Evolutionary conservation across 2,329 filamentous ascomycete genomes (phyloP), one percentile per base, ranked within the genome.

Genomic region (Botryotinia narcissicola): DNA sequence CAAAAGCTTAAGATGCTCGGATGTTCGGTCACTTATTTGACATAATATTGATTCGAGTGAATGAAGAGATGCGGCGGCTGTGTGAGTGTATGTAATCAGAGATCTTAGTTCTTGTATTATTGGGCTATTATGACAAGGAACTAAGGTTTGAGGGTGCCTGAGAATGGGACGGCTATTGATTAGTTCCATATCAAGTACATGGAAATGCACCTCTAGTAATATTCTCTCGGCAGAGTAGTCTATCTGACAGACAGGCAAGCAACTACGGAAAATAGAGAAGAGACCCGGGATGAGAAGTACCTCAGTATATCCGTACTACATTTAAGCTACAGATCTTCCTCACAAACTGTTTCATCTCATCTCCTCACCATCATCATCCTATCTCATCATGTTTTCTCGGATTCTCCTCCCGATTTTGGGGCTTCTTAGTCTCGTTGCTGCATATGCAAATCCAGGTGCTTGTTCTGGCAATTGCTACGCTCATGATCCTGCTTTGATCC

Each of bases 401-500:
- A 42, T 71, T 16, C 37, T 73, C 14, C 37, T 74, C 16, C 35
- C 61, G 3, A 14, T 77, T 3, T 20, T 70, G 5, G 64, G 66
- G 46, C 71, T 71, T 40, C 42, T 74, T 7, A 71, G 46, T 57
- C 40, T 73, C 16, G 75, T 76, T 46, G 71, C 77, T 70, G 74
- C 59, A 29, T 82, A 82, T 72, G 76, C 81, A 10, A 79, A 82
- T 63, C 84, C 83, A 3, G 80, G 80, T 18, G 73, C 81, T 6
- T 85, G 84, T 75, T 81, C 80, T 42, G 83, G 83, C 32, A 80
- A 79, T 46, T 85, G 84, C 76, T 80, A 79, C 63, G 80, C 82
- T 59, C 83, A 85, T 67, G 84, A 85, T 74, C 83, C 83, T 22
- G 78, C 82, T 8, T 78, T 85, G 32, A 83, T 85, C 68, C 81